Base-by-base conservation (phyloP, 2,329 filamentous ascomycete genomes). In the Monosporascus sp. region DNA sequence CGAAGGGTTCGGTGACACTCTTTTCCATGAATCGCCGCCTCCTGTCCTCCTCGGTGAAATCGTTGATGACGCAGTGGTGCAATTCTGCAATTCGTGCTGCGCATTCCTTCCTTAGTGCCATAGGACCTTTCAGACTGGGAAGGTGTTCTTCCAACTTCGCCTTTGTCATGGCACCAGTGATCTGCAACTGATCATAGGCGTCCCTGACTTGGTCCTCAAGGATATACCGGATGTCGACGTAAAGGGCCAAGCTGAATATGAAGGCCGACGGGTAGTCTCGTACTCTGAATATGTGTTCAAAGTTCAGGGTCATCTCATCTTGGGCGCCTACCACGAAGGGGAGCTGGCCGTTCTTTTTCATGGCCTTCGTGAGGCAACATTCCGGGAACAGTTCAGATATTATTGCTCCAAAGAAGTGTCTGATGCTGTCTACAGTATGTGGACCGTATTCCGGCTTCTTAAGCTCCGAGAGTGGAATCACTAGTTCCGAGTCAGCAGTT, bases 201-300 rank as follows among this genome's bases (percentile, higher is more conserved):
- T 59, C 44, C 9, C 17, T 25, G 1, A 59, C 55, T 6, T 58
- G 50, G 7, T 57, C 47, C n/a, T 68, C 67, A 22, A 69, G 51
- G 34, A 65, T 65, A 38, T 61, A 60, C 1, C 65, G 67, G 31
- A 70, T 66, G 31, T 69, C 65, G 31, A 65, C 56, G 46, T 65
- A 64, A 3, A 69, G 57, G 24, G 68, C 64, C 15, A 65, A 51
- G 6, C 60, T 61, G 22, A 70, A 65, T 18, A 68, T 55, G 2
- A 67, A 54, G 18, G 62, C 57, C 1, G 62, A 62, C 8, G 58
- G 53, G 18, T 62, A 61, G 1, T 48, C 15, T 24, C 58, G 56
- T 9, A 41, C 52, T 15, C 51, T 52, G 17, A 67, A 52, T 8
- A 61, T 56, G 15, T 62, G 34, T 34, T 65, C 53, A 7, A 65